Base-by-base conservation (phyloP, 768 basidiomycete species). In the Naematelia aurantialba region DNA sequence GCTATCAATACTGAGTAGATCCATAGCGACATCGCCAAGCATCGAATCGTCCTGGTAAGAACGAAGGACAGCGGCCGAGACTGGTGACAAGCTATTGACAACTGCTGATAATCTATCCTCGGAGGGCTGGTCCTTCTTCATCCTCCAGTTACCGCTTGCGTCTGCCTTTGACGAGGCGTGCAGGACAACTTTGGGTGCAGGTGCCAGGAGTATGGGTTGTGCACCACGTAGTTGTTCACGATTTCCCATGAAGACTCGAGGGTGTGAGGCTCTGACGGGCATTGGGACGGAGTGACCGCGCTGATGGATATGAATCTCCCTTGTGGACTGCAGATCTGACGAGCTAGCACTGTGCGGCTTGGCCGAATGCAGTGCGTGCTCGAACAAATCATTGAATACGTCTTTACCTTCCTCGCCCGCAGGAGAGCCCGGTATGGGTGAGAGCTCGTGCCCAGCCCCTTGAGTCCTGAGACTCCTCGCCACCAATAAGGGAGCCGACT, bases 71-170 rank as follows among this genome's bases (percentile, higher is more conserved):
- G 34, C 34, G 8, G 34, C 34, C 34, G 34, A 39, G 17, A 39
- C 17, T 17, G 34, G 34, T 17, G 34, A 39, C 34, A 39, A 39
- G 34, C 8, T 8, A 8, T 39, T 39, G 34, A 39, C 34, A 39
- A 39, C 34, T 39, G 34, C 34, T 39, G 34, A 39, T 39, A 17
- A 17, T 39, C 17, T 39, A 22, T 58, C 44, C 57, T 56, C 45
- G 42, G 34, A 45, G 19, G 53, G 45, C 12, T 56, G 22, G 29
- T 53, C 47, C 13, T 21, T 11, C 3, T n/a, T 39, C 10, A 52
- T 46, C 4, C 67, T 44, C 71, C 71, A 73, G 42, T 73, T 70
- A 14, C 30, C 60, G 47, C 71, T 73, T 14, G 59, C 56, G 52
- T 73, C 71, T 2, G 71, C 71, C 52, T 73, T 73, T 49, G 34